These are phyloP conservation scores for Acacia melanoxylon DNA, from an alignment of 306 rosid genomes.

Conservation along the genomic window DNA sequence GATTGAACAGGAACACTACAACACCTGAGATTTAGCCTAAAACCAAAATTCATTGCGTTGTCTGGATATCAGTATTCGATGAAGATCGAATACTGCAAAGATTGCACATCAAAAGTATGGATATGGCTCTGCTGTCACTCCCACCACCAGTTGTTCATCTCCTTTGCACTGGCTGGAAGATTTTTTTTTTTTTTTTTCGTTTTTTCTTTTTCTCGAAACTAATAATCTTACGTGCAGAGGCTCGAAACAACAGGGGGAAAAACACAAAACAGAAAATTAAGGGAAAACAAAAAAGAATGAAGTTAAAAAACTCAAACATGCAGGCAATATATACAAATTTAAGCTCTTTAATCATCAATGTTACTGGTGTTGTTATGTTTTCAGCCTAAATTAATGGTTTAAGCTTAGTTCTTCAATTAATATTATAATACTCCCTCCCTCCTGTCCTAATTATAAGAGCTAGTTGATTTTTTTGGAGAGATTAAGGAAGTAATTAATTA, in stretches of 20 bases:
- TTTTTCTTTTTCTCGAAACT: not conserved
- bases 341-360: too few relatives aligned
- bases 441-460: too few relatives aligned
- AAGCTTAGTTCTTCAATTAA: too few relatives aligned
- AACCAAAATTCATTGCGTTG: constrained; percentile 65
- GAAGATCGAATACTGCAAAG: not conserved
- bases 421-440: too few relatives aligned
- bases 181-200: not conserved
- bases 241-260: too few relatives aligned
- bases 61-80: constrained; percentile 17
- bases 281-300: too few relatives aligned
- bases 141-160: constrained; percentile 65
- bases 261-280: too few relatives aligned
- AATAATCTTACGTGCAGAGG: not conserved
- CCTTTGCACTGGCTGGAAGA: not conserved
- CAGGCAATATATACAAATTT: too few relatives aligned
- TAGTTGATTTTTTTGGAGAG: too few relatives aligned
- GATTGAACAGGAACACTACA: constrained; percentile 45
- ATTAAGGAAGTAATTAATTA: too few relatives aligned
- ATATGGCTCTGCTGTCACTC: constrained; percentile 37
- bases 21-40: constrained; percentile 56
- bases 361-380: too few relatives aligned
- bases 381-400: too few relatives aligned
- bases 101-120: constrained; percentile 7
- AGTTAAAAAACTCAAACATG: not conserved